Evolutionary conservation across 768 basidiomycete genomes (phyloP), one percentile per base, ranked within the genome.

Genomic region (Pholiota microspora): DNA sequence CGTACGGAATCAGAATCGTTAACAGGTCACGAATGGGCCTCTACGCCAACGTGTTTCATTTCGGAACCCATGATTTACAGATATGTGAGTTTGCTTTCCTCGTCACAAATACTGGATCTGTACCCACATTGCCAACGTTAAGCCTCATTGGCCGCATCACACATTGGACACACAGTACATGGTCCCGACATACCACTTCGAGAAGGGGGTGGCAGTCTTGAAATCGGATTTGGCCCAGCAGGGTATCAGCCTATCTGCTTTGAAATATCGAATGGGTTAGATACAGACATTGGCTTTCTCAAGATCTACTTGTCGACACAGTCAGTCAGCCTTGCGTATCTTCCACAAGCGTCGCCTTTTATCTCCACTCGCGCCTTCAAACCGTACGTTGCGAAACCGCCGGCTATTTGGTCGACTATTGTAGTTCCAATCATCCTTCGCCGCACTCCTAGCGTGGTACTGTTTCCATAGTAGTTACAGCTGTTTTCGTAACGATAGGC

Each of bases 261-360:
- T 16, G 9, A 5, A 7, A 27, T 40, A 18, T 15, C 27, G 13
- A 29, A 9, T 9, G 29, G 25, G 2, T 13, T 12, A n/a, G 7
- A 29, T 40, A 24, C 16, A 8, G 51, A 51, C 2, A 29, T 51
- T 18, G 28, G 28, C 9, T 44, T 51, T 21, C 40, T 51, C 28
- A 51, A 51, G 40, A 8, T 51, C 7, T 51, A 51, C 18, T 32
- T 51, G 21, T 29, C 38, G 7, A 51, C 51, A 6, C 15, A 29
- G 15, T 29, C 51, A 13, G 51, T 51, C 7, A 16, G 44, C 13
- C 51, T 51, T 7, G 27, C 40, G 5, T 45, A 51, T 27, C 21
- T 51, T 4, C 9, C 15, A 25, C 51, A 51, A 24, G 29, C 29
- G 2, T 27, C 36, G 4, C 49, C 49, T 10, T 42, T 51, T 27